phyloP scores from a whole-genome alignment of 208 protist species.

The Wallacemonas rigidus region DNA sequence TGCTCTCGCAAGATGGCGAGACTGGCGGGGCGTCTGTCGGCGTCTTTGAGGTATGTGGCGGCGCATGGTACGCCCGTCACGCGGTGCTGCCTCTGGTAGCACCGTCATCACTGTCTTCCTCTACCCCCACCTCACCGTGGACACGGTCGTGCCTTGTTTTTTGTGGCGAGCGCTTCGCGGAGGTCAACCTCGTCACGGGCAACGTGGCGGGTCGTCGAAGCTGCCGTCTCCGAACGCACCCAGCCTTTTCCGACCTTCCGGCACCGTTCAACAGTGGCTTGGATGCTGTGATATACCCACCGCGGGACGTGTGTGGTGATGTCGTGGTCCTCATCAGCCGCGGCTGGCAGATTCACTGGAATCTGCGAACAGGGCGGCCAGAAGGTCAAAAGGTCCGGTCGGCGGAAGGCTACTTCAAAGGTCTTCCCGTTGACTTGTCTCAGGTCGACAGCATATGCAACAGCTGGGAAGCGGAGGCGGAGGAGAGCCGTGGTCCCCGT shows the following conservation, averaged over 20 bases:
- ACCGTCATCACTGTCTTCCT: too few relatives aligned
- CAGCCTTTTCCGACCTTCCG: slow-evolving; percentile 53
- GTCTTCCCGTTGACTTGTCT: slow-evolving; percentile 41
- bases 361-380: slow-evolving; percentile 26
- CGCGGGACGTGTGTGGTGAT: slow-evolving; percentile 20
- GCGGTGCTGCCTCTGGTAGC: slow-evolving; percentile 46
- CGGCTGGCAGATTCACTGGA: slow-evolving; percentile 58
- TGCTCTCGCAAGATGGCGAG: neutral
- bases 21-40: neutral
- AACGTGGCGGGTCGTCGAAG: slow-evolving; percentile 24
- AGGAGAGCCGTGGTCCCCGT: neutral
- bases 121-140: neutral
- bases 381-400: slow-evolving; percentile 20
- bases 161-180: slow-evolving; percentile 54
- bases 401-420: slow-evolving; percentile 29
- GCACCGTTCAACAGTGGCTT: slow-evolving; percentile 59
- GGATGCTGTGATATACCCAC: slow-evolving; percentile 68
- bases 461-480: slow-evolving; percentile 29
- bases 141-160: slow-evolving; percentile 46
- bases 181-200: slow-evolving; percentile 29
- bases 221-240: slow-evolving; percentile 26
- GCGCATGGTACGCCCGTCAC: slow-evolving; percentile 40
- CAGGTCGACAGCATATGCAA: slow-evolving; percentile 45
- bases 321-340: slow-evolving; percentile 53
- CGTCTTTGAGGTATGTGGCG: slow-evolving; percentile 15